Conservation (phyloP, 2,329 filamentous ascomycete species). For the Huntiella savannae region DNA sequence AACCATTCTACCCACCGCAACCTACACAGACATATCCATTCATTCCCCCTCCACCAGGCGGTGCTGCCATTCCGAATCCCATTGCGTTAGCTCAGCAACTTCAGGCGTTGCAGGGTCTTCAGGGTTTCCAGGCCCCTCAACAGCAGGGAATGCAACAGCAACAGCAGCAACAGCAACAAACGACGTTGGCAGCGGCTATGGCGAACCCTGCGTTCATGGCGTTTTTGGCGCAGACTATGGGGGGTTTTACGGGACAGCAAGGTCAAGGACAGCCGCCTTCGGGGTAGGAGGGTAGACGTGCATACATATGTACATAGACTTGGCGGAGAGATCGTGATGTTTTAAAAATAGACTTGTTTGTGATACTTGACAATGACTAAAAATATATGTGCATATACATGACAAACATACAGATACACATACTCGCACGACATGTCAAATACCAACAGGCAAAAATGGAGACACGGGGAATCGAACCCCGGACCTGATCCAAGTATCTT, state of each 20-base stretch:
- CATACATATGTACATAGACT: neutral
- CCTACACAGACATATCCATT: neutral
- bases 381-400: neutral
- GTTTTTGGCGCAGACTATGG: constrained; percentile 2
- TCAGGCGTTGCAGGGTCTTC: constrained; percentile 8
- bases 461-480: constrained; percentile 6
- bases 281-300: neutral
- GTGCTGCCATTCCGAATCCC: neutral
- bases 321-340: neutral
- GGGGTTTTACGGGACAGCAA: neutral
- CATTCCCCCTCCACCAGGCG: constrained; percentile 5
- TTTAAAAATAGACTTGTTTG: neutral
- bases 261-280: neutral
- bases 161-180: constrained; percentile 7
- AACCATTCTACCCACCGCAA: neutral
- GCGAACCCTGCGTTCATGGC: constrained; percentile 10
- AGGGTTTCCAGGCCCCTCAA: constrained; percentile 13
- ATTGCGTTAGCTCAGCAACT: constrained; percentile 1
- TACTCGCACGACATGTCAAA: neutral
- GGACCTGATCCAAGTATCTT: neutral
- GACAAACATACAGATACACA: neutral
- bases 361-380: neutral
- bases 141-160: constrained; percentile 17
- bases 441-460: constrained; percentile 3
- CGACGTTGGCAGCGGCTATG: constrained; percentile 3